Base-by-base conservation (phyloP, 1,284 basidiomycete species). In the Chiua sp. region DNA sequence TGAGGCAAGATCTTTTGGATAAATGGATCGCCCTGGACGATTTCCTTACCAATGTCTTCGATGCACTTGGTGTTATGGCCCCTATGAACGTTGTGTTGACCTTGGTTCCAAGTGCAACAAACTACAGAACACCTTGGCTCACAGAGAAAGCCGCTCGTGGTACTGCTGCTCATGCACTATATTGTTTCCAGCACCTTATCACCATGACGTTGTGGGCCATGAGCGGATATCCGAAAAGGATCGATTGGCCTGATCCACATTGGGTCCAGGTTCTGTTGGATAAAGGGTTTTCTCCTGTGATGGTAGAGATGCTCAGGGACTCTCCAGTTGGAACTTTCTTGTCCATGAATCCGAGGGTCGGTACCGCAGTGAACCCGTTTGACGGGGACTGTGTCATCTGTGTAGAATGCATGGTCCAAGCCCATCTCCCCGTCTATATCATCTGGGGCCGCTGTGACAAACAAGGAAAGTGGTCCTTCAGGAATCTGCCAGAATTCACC, bases 131-230 rank as follows among this genome's bases (percentile, higher is more conserved):
- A 28, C 37, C 50, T 32, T 15, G 3, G 15, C 18, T 32, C 7
- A 61, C 26, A 7, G 53, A 57, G 8, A 57, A 63, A 44, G 42
- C 53, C 7, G 39, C 53, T 18, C 22, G 10, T 28, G 55, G 59
- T 16, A 48, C 55, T 50, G 49, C 47, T 3, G 10, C 49, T 28
- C 55, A 63, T 49, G 53, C 53, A 1, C 30, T 63, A 2, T 13
- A 15, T 30, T 16, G 23, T 22, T 47, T 47, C 11, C 23, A 22
- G 22, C 46, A 47, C 13, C 46, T 47, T 20, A 23, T 47, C 13
- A 11, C 22, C 15, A 22, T 47, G 7, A 26, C 10, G 22, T 47
- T 22, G 13, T 47, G 46, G 46, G 26, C 11, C 13, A 47, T 47
- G 12, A 46, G 58, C 7, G 16, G 42, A 47, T 56, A 62, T 18